Base-by-base conservation (phyloP, 169 alveolate species). In the Plasmodium inui region DNA sequence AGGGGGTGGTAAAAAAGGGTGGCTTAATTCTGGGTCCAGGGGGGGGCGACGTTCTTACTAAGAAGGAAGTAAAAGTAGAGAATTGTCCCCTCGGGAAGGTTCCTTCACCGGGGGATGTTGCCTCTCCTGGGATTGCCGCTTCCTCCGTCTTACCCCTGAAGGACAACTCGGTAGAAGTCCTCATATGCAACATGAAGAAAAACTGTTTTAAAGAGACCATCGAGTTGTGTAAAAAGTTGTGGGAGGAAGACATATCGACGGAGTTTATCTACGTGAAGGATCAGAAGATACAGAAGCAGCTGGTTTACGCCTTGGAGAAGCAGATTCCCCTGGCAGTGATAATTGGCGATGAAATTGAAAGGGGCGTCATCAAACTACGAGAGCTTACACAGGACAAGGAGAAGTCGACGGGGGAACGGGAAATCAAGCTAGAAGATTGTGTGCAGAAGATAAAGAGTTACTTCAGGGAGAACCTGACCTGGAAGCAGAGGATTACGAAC, bases 271-370 rank as follows among this genome's bases (percentile, higher is more conserved):
- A 96, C 84, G 92, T 84, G 39, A 67, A 95, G 12, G 96, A 95
- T 71, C 96, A 96, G 32, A 96, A 92, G 46, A 50, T 96, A 50
- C 93, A 95, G 76, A 97, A 97, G 93, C 99, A 97, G 93, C 95
- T 97, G 80, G 98, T 96, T 30, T 97, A 96, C 50, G 98, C 98
- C 28, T 94, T 97, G 28, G 98, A 94, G 46, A 96, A 92, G 50
- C 96, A 93, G 93, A 91, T 93, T 46, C 96, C 96, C 4, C 89
- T 93, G 46, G 90, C 89, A 28, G 80, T 93, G 7, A 93, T 86
- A 30, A 93, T 93, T 26, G 94, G 96, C n/a, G 94, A 88, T 79
- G 94, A 93, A 83, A 92, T 85, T 55, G 91, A 92, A 92, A 46
- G 80, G 39, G 93, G 93, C 28, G 70, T 80, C 46, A 73, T 85